These are phyloP conservation scores for Dactylellina parvicollis DNA, from an alignment of 2,329 filamentous ascomycete genomes.

Conservation along the genomic window DNA sequence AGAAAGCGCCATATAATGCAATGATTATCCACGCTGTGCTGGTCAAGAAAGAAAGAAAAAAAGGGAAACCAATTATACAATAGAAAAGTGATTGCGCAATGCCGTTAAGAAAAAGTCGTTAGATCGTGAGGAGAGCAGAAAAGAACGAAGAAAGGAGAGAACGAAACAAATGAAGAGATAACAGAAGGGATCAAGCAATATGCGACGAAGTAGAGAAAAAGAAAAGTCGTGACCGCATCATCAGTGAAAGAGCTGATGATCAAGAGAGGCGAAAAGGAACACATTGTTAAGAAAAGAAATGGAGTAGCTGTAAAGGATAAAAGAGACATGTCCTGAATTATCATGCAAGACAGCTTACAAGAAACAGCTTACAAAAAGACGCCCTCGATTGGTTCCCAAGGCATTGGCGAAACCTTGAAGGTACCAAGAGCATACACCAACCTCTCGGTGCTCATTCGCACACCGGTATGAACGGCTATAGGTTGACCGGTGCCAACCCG, in stretches of 20 bases:
- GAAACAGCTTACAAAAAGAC: slow-evolving; percentile 38
- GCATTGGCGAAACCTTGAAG: slow-evolving; percentile 48
- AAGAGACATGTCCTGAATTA: too few species aligned
- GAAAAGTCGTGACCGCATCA: slow-evolving; percentile 28
- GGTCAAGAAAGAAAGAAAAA: slow-evolving; percentile 17
- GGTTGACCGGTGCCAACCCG: slow-evolving; percentile 21
- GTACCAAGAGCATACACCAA: slow-evolving; percentile 43
- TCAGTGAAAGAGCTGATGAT: slow-evolving; percentile 9
- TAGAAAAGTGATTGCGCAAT: slow-evolving; percentile 15
- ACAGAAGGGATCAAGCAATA: neutral
- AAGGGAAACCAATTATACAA: slow-evolving; percentile 27
- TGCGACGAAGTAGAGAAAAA: neutral
- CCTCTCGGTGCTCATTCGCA: slow-evolving; percentile 45
- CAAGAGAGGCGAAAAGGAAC: slow-evolving; percentile 2
- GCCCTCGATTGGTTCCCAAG: slow-evolving; percentile 52
- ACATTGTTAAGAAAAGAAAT: neutral
- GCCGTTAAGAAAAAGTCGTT: slow-evolving; percentile 16
- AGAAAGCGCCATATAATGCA: slow-evolving; percentile 49
- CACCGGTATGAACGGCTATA: slow-evolving; percentile 36
- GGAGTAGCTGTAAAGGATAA: neutral
- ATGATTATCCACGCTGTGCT: slow-evolving; percentile 50
- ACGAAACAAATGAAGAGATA: neutral
- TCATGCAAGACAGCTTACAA: neutral
- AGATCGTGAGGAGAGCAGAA: slow-evolving; percentile 5
- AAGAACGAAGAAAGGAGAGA: neutral